A percentile compares a stretch with the other conserved stretches of the same genome.
phyloP scores from a whole-genome alignment of 257 asterid genomes.

The Solanum appendiculatum region DNA sequence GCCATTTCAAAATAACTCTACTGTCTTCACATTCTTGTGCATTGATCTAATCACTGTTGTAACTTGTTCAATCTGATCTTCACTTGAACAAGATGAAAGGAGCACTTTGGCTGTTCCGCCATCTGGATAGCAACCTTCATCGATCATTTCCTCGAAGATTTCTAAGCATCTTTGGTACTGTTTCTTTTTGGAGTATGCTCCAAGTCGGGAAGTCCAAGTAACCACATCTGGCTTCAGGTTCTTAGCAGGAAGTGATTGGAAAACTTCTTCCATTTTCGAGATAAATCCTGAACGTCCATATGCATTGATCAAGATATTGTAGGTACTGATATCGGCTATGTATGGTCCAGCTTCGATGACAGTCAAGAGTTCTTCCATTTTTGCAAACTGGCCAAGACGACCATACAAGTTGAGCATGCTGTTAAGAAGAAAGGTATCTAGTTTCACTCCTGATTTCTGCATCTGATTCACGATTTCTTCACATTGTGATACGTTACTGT shows the following conservation, averaged over 20 bases:
- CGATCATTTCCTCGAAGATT: constrained; percentile 83
- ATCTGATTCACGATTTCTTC: constrained; percentile 55
- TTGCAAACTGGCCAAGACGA: constrained; percentile 55
- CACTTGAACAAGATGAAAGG: constrained; percentile 57
- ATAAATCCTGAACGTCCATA: constrained; percentile 70
- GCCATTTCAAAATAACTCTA: constrained; percentile 9
- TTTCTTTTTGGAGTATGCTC: constrained; percentile 75
- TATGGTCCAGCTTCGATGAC: constrained; percentile 43
- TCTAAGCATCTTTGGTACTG: constrained; percentile 50
- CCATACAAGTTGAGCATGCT: constrained; percentile 78
- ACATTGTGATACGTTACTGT: constrained; percentile 44
- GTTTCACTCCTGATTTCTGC: constrained; percentile 42
- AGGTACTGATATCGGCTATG: constrained; percentile 62
- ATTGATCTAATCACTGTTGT: constrained; percentile 58
- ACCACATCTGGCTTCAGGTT: constrained; percentile 51
- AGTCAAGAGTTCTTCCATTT: constrained; percentile 57
- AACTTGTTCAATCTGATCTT: constrained; percentile 67
- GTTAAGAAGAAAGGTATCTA: constrained; percentile 61
- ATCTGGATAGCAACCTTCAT: constrained; percentile 70
- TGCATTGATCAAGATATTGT: constrained; percentile 61
- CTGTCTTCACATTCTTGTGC: constrained; percentile 25
- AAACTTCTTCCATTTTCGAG: constrained; percentile 65
- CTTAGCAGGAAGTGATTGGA: constrained; percentile 31
- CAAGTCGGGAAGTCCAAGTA: constrained; percentile 74
- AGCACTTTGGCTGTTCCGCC: constrained; percentile 82